Evolutionary conservation across 306 rosid species (phyloP), one percentile per base, ranked within the genome.

Genomic region (Casuarina glauca): DNA sequence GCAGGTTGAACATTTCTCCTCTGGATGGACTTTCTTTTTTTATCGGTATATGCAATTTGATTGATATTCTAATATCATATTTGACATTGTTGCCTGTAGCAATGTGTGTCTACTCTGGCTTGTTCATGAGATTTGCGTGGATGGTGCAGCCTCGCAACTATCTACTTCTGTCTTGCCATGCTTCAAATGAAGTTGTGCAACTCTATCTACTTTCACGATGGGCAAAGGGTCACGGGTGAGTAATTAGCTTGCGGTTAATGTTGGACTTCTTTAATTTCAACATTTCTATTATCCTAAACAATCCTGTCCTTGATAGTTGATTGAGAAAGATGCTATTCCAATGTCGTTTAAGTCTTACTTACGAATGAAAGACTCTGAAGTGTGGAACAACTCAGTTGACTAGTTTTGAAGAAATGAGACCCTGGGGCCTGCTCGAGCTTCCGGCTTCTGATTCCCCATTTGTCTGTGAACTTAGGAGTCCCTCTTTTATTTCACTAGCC

Each of bases 91-190:
- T 75, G 54, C 6, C 3, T 88, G 89, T 90, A 91, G 94, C 83
- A 41, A 82, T 91, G 91, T 91, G 97, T 80, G 72, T 89, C 16
- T 89, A 89, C 73, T 91, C 92, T 15, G 53, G 62, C 55, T 76
- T 86, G 61, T 86, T 88, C 82, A 91, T 91, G 94, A 89, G 97
- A 80, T 91, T 91, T 77, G 90, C 92, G 38, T 89, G 93, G 88
- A 89, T 91, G 97, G 90, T 91, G 9, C 86, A 83, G 76, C 94
- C 97, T 39, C 87, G 97, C 36, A 91, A 91, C 82, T 88, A 89
- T 81, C 80, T 89, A 5, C 87, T 91, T 36, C 72, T 91, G 76
- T 79, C 80, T 4, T 91, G 97, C 86, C 94, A 91, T 86, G 94
- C 75, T 48, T 87, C 94, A 42, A 91, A 91, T 60, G 97, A 88